Evolutionary conservation across 2,329 filamentous ascomycete genomes (phyloP), one percentile per base, ranked within the genome.

Genomic region (Gnomoniopsis sp.): DNA sequence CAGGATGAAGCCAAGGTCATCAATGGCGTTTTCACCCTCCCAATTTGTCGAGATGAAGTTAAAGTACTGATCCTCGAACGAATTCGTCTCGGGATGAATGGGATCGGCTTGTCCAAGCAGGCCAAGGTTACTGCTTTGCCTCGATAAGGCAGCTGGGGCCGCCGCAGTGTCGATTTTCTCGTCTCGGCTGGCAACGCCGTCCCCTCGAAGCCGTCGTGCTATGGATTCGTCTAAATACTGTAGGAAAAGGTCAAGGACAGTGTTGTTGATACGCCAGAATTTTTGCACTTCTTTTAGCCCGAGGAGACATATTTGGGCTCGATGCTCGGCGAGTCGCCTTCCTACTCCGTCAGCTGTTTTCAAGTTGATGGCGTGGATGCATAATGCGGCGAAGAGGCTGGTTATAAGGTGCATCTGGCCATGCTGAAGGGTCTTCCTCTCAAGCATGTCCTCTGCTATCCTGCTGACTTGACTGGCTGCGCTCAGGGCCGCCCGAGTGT

Each of bases 191-290:
- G 33, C 22, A 23, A 54, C 23, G 19, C 55, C 38, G n/a, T 63
- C 63, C 1, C 66, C 69, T 38, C 71, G 65, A 6, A 74, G 65
- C 19, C 71, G 65, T n/a, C 69, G 69, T 7, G 70, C 71, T 33
- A 74, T 74, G 3, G 73, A 72, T 14, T 70, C 69, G 55, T 75
- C 73, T 6, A 74, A 68, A 3, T 74, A 74, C 23, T 70, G 71
- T 0, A 75, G 63, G 30, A 75, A 75, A 6, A 75, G 61, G 23
- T 75, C 72, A 6, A 75, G 66, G 0, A 74, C 65, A 36, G 72
- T 72, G 62, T 72, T 74, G 65, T 75, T 75, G 59, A 74, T 73
- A 19, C 70, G 65, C 72, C 72, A 75, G 62, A 74, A 74, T n/a
- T 73, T 73, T 26, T 74, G 71, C 0, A 75, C 67, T 60, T 74